Percentiles rank a stretch among this genome's conserved stretches.
These are phyloP conservation scores for Pyracantha coccinea DNA, from an alignment of 331 rosid species.

Conservation along the genomic window DNA sequence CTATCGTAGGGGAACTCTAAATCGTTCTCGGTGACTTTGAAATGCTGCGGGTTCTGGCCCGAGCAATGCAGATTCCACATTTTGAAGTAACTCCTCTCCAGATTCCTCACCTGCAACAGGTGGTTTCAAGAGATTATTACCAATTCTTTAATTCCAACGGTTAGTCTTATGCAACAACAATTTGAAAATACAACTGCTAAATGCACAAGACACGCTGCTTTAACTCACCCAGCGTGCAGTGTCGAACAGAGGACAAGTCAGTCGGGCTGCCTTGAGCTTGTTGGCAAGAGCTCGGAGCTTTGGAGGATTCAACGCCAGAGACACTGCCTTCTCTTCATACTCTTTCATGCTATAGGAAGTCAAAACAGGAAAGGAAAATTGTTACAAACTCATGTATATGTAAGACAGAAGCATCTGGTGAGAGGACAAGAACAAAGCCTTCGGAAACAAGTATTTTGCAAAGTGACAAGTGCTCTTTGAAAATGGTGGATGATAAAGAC, in stretches of 20 bases:
- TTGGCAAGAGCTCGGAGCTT: conserved; percentile 70
- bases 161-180: too few species aligned
- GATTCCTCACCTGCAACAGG: conserved; percentile 72
- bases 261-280: conserved; percentile 71
- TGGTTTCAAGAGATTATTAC: background rate
- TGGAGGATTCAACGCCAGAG: conserved; percentile 65
- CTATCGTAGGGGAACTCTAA: conserved; percentile 69
- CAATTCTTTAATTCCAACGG: too few species aligned
- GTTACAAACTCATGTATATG: background rate
- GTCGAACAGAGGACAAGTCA: conserved; percentile 93
- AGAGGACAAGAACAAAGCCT: background rate
- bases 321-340: conserved; percentile 90
- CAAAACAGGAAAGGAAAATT: background rate
- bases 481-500: background rate
- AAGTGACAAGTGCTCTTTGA: background rate
- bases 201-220: background rate
- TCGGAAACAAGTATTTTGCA: too few species aligned
- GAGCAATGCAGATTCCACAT: conserved; percentile 97
- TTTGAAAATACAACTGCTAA: too few species aligned
- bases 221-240: conserved; percentile 83
- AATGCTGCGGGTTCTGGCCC: conserved; percentile 78
- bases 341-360: conserved; percentile 60
- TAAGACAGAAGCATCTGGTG: background rate
- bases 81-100: conserved; percentile 73
- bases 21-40: conserved; percentile 77